Percentiles rank a stretch among this genome's conserved stretches.
These are phyloP conservation scores for Moricandia moricandioides DNA, from an alignment of 345 rosid species.

Conservation along the genomic window DNA sequence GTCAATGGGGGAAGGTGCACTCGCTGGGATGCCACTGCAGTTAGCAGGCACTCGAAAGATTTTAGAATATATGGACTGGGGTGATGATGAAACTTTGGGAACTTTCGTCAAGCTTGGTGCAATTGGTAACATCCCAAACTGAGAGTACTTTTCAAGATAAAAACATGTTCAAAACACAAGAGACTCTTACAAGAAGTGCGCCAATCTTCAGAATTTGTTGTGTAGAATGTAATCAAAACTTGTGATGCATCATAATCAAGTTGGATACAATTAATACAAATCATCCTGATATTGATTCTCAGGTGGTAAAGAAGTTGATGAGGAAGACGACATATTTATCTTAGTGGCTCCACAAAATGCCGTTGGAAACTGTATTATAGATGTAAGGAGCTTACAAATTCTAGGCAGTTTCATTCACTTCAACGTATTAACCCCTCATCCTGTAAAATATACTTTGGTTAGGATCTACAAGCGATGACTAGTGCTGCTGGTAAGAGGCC, in stretches of 20 bases:
- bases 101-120: slow-evolving; percentile 81
- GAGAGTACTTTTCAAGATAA: not conserved
- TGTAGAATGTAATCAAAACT: too few species aligned
- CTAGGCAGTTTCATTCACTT: not conserved
- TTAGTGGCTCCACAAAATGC: slow-evolving; percentile 97
- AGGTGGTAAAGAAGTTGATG: slow-evolving; percentile 84
- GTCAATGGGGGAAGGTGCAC: slow-evolving; percentile 94
- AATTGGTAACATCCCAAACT: slow-evolving; percentile 53
- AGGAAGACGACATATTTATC: slow-evolving; percentile 85
- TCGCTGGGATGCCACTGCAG: slow-evolving; percentile 96
- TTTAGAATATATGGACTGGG: slow-evolving; percentile 98
- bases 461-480: slow-evolving; percentile 95
- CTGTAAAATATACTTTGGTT: slow-evolving; percentile 17
- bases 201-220: not conserved
- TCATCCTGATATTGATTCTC: not conserved
- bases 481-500: slow-evolving; percentile 86
- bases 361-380: slow-evolving; percentile 90
- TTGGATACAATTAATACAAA: not conserved
- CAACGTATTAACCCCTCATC: not conserved
- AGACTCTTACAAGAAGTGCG: slow-evolving; percentile 14
- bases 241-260: not conserved
- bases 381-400: slow-evolving; percentile 47
- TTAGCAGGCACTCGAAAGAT: slow-evolving; percentile 88
- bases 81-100: slow-evolving; percentile 74
- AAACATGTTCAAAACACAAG: not conserved